Conservation (phyloP, 225 moss, liverwort and hornwort genomes). For the Physcomitrellopsis africana region DNA sequence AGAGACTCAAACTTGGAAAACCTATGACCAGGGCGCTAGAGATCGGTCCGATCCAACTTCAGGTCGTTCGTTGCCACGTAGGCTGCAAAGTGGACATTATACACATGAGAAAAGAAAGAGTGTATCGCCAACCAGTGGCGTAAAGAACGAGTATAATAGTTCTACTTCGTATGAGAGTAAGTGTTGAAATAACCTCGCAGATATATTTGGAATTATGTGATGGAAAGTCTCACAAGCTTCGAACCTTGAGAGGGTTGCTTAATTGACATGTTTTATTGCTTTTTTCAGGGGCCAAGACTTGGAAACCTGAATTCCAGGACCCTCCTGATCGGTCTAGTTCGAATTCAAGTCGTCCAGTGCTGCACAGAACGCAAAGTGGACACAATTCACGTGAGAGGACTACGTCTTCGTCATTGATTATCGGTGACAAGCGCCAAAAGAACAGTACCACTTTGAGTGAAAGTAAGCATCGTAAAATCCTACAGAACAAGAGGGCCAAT, state of each 20-base stretch:
- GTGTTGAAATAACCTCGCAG: not conserved
- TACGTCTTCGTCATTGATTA: not conserved
- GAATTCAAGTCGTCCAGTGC: not conserved
- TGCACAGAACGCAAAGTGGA: constrained; percentile 3
- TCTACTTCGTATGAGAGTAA: constrained; percentile 37
- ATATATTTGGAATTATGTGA: not conserved
- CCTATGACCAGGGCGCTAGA: constrained; percentile 26
- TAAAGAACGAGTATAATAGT: not conserved
- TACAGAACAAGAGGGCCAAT: not conserved
- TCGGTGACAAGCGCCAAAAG: not conserved
- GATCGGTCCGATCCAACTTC: constrained; percentile 2
- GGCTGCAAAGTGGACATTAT: constrained; percentile 17
- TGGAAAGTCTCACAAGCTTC: not conserved
- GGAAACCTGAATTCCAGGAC: constrained; percentile 26
- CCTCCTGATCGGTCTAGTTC: constrained; percentile 2
- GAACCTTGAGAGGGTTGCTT: not conserved
- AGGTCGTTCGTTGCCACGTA: constrained; percentile 17
- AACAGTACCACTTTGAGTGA: not conserved
- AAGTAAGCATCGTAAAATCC: constrained; percentile 8
- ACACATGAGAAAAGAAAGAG: constrained; percentile 21
- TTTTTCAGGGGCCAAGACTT: constrained; percentile 18
- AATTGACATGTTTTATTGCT: not conserved
- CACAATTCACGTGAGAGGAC: not conserved
- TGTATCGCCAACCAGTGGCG: not conserved
- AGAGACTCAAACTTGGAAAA: constrained; percentile 15